Percentiles rank a stretch among this genome's conserved stretches.
These are phyloP conservation scores for Linaria vulgaris DNA, from an alignment of 257 asterid genomes.

Conservation along the genomic window DNA sequence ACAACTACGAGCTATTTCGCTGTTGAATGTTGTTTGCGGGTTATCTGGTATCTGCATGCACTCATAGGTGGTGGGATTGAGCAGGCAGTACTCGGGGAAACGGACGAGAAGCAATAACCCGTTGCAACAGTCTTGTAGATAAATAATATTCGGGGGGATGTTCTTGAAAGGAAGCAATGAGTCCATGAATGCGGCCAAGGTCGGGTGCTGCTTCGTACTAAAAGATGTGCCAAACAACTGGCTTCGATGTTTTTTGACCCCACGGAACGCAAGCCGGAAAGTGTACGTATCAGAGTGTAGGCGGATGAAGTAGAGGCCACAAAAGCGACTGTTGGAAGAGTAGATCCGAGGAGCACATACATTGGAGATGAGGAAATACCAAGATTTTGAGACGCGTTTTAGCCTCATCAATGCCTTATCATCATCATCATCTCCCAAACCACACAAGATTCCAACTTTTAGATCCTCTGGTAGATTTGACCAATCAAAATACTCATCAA, in stretches of 20 bases:
- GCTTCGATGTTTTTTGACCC: too few species aligned
- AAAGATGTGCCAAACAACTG: too few species aligned
- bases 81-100: background rate
- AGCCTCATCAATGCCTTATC: background rate
- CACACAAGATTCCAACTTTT: background rate
- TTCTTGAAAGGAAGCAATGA: too few species aligned
- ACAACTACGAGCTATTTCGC: too few species aligned
- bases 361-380: background rate
- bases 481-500: too few species aligned
- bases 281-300: too few species aligned
- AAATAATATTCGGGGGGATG: too few species aligned
- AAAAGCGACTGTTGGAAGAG: background rate
- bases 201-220: too few species aligned
- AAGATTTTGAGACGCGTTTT: background rate
- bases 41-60: background rate
- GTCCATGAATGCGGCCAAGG: too few species aligned
- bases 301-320: background rate
- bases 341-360: background rate
- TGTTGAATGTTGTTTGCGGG: background rate
- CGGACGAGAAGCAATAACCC: background rate
- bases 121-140: conserved; percentile 1
- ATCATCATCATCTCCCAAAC: background rate
- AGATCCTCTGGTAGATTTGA: background rate
- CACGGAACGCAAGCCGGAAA: too few species aligned
- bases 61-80: conserved; percentile 12